Conservation (phyloP, 306 rosid genomes). For the Chamaecrista fasciculata region DNA sequence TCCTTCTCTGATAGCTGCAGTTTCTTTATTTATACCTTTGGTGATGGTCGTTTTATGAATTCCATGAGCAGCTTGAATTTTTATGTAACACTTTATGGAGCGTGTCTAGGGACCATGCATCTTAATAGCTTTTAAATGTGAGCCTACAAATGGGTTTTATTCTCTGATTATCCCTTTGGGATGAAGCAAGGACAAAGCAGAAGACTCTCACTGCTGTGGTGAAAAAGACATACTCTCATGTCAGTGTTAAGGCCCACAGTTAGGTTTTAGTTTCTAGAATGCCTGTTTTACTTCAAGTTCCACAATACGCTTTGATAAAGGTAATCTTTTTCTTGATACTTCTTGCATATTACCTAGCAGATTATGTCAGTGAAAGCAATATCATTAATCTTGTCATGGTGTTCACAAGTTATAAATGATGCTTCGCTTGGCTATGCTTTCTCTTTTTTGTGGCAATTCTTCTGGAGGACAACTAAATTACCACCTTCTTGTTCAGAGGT, state of each 20-base stretch:
- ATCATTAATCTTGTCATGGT: constrained; percentile 60
- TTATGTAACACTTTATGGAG: not conserved
- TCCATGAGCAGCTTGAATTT: constrained; percentile 19
- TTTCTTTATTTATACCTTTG: constrained; percentile 16
- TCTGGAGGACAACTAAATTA: constrained; percentile 58
- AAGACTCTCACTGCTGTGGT: not conserved
- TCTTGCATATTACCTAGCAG: constrained; percentile 43
- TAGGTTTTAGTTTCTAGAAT: not conserved
- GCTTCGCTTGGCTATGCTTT: constrained; percentile 43
- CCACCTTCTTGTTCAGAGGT: constrained; percentile 72
- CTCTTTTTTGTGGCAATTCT: constrained; percentile 73
- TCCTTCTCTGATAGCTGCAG: constrained; percentile 13
- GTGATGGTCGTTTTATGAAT: not conserved
- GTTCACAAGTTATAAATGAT: constrained; percentile 47
- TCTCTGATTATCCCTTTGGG: constrained; percentile 10
- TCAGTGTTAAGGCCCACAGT: not conserved
- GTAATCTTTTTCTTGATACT: constrained; percentile 25
- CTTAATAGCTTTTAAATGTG: constrained; percentile 4
- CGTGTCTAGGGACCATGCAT: constrained; percentile 8
- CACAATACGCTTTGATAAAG: constrained; percentile 19
- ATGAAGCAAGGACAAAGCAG: not conserved
- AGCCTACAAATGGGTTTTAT: not conserved
- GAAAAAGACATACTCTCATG: constrained; percentile 1
- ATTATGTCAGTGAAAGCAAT: constrained; percentile 66
- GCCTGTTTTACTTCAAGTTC: constrained; percentile 1